Evolutionary conservation across 2,329 filamentous ascomycete genomes (phyloP).

Genomic region (Sclerotinia spermophila): DNA sequence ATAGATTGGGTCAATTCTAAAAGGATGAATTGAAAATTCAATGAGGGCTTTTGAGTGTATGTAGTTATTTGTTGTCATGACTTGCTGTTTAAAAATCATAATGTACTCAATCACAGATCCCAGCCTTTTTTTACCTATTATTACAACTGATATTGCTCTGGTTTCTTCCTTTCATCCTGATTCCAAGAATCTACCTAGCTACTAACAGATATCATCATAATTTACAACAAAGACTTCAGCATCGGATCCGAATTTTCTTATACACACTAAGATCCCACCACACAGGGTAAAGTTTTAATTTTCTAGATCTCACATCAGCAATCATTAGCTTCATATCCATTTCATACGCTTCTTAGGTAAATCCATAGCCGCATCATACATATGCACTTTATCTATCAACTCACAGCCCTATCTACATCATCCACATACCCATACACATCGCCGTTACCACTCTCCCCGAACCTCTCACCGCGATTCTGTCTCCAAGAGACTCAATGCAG

Average conservation of each 20-base stretch:
- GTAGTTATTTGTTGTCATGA: background rate
- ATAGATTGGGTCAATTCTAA: background rate
- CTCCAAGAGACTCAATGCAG: background rate
- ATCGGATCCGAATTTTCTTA: background rate
- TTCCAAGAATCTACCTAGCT: background rate
- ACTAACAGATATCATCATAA: background rate
- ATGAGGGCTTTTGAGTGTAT: background rate
- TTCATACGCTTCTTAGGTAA: background rate
- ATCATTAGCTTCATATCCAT: background rate
- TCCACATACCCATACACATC: background rate
- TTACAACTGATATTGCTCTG: background rate
- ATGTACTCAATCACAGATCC: background rate
- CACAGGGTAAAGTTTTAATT: background rate
- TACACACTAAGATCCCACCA: background rate
- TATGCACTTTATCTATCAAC: background rate
- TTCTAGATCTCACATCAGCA: background rate
- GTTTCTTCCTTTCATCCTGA: background rate
- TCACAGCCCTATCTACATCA: background rate
- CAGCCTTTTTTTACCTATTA: background rate
- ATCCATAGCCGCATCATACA: background rate
- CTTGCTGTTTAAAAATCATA: background rate
- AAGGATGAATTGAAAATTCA: background rate
- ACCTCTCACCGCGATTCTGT: background rate
- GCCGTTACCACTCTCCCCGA: background rate
- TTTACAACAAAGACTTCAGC: no score